Evolutionary conservation across 2,329 filamentous ascomycete genomes (phyloP).

Genomic region (Botrytis hyacinthi): DNA sequence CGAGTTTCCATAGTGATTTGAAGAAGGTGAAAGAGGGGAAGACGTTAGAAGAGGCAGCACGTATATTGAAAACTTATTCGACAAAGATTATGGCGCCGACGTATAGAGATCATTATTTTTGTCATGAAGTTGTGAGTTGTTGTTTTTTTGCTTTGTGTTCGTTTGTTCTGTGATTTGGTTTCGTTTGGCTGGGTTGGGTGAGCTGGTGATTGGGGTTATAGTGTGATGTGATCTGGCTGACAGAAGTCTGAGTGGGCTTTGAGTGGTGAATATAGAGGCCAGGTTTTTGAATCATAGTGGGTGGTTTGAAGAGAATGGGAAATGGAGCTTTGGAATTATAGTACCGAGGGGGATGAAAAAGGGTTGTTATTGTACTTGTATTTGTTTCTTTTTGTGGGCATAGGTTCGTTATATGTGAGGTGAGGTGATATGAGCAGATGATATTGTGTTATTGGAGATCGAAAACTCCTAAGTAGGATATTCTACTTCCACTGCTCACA

Average conservation of each 20-base stretch:
- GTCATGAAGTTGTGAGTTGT: slow-evolving; percentile 6
- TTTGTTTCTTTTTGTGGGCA: background rate
- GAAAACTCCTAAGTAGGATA: background rate
- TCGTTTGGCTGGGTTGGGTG: background rate
- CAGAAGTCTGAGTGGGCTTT: background rate
- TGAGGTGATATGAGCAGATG: background rate
- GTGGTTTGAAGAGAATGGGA: background rate
- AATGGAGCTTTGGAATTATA: background rate
- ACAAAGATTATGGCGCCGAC: slow-evolving; percentile 1
- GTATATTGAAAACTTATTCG: background rate
- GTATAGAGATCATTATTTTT: slow-evolving; percentile 16
- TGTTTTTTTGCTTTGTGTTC: background rate
- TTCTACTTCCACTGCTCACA: background rate
- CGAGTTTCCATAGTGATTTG: background rate
- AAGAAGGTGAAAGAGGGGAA: background rate
- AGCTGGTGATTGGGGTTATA: too few relatives aligned
- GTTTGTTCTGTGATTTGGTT: too few relatives aligned
- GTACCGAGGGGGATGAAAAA: background rate
- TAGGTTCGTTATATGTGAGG: background rate
- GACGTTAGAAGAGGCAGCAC: background rate
- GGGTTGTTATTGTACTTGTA: background rate
- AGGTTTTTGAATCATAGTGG: background rate
- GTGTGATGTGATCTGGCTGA: background rate
- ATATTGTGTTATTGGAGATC: background rate
- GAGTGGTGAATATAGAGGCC: background rate